Evolutionary conservation across 768 basidiomycete species (phyloP), one percentile per base, ranked within the genome.

Genomic region (Infundibulicybe gibba): DNA sequence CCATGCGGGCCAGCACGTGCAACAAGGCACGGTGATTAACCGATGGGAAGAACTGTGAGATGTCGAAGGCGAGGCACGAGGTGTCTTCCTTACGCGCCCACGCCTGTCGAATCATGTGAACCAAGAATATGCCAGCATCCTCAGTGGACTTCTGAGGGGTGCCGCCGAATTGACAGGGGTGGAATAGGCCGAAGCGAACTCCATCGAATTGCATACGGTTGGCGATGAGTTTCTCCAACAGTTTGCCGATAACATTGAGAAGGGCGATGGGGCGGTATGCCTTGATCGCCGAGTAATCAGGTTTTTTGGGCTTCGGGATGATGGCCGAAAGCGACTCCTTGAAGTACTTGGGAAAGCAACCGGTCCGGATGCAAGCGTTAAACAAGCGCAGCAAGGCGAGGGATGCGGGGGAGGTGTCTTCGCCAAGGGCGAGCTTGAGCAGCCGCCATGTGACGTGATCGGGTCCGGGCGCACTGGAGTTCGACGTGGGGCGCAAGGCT

Each of bases 71-170:
- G 16, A 5, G 14, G n/a, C n/a, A n/a, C 5, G 32, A 16, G 3
- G 37, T 47, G 6, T 39, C 35, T 5, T 14, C 25, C 19, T 35
- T 38, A 17, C 11, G 5, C 14, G 35, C 12, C 45, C 45, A 47
- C 6, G 20, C 45, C 6, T 19, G 14, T 12, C 40, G 17, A 17
- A 47, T 38, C 15, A 38, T 38, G 43, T 44, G 39, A 4, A 34
- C 35, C 5, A 47, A 25, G n/a, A 20, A 39, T 5, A 47, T 19
- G 6, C 45, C 45, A 17, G 45, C 45, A 25, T 47, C 37, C 16
- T 47, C 45, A 6, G 45, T 47, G 14, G 45, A 47, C 35, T 47
- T 19, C 19, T 47, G 45, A 11, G 17, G 34, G 14, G 40, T 32
- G 5, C 45, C 19, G 19, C 45, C 37, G 32, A 38, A 47, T 16